Evolutionary conservation across 768 basidiomycete species (phyloP).

Genomic region (Leccinum longicurvipes): DNA sequence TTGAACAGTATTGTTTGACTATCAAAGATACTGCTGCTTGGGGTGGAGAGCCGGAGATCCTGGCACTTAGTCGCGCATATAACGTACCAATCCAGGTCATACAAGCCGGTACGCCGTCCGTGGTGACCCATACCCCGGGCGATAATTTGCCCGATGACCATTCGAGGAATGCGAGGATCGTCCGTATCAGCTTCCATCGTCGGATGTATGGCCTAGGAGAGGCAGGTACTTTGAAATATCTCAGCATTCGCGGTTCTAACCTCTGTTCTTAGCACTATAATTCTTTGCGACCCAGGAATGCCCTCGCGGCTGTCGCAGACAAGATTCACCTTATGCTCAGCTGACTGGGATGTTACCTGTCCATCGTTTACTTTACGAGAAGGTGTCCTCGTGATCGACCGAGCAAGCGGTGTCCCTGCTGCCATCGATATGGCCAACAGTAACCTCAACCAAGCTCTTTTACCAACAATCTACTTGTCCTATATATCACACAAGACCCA

Average conservation of each 20-base stretch:
- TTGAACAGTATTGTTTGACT: conserved; percentile 69
- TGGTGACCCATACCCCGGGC: conserved; percentile 78
- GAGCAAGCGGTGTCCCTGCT: not conserved
- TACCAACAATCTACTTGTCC: not conserved
- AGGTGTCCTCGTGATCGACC: not conserved
- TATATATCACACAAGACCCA: conserved; percentile 10
- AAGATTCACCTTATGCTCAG: conserved; percentile 30
- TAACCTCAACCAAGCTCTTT: not conserved
- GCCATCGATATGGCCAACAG: not conserved
- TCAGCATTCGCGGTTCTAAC: conserved; percentile 3
- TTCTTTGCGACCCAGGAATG: conserved; percentile 62
- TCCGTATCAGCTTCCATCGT: conserved; percentile 87
- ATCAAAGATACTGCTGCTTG: conserved; percentile 86
- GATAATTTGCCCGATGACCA: conserved; percentile 29
- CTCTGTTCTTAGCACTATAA: conserved; percentile 71
- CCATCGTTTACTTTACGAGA: not conserved
- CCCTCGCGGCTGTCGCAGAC: conserved; percentile 27
- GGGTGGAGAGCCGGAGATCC: conserved; percentile 98
- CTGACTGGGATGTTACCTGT: conserved; percentile 9
- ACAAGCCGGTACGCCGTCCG: conserved; percentile 73
- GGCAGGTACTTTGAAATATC: conserved; percentile 44
- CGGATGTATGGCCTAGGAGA: conserved; percentile 95
- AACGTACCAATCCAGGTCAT: conserved; percentile 87
- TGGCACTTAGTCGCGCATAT: conserved; percentile 79
- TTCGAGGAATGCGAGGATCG: conserved; percentile 37